Conservation (phyloP, 257 asterid genomes). For the Solanum corneliomulleri region DNA sequence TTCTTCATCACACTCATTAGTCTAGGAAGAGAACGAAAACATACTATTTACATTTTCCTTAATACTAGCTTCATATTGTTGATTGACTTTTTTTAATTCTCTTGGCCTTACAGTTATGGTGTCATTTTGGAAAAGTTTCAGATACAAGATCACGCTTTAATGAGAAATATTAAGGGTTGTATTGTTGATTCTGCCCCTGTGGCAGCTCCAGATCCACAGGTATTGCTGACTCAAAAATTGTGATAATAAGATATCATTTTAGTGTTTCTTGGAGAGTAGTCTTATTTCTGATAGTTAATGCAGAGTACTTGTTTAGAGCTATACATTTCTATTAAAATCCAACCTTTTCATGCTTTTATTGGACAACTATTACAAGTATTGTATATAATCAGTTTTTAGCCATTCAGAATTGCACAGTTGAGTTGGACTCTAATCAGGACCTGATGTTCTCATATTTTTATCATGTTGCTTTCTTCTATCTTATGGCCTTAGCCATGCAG, state of each 20-base stretch:
- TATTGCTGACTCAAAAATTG: conserved; percentile 13
- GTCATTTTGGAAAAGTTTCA: conserved; percentile 77
- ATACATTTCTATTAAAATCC: neutral
- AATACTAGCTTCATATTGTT: neutral
- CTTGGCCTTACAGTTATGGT: conserved; percentile 51
- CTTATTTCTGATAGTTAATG: neutral
- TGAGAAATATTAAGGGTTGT: conserved; percentile 68
- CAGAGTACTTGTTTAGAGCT: neutral
- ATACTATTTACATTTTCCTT: neutral
- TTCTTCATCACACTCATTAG: neutral
- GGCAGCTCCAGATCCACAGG: conserved; percentile 85
- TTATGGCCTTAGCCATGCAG: neutral
- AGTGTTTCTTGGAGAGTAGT: neutral
- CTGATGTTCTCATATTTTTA: neutral
- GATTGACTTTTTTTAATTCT: conserved; percentile 1
- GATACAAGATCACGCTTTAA: conserved; percentile 40
- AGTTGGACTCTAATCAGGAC: neutral
- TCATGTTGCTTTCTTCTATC: neutral
- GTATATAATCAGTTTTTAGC: neutral
- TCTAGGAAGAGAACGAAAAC: neutral
- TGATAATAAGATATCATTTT: neutral
- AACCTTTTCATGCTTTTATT: neutral
- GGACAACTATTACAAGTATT: neutral
- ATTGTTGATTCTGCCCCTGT: conserved; percentile 93
- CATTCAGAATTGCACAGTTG: neutral